Evolutionary conservation across 208 protist species (phyloP).

Genomic region (Crithidia mellificae): DNA sequence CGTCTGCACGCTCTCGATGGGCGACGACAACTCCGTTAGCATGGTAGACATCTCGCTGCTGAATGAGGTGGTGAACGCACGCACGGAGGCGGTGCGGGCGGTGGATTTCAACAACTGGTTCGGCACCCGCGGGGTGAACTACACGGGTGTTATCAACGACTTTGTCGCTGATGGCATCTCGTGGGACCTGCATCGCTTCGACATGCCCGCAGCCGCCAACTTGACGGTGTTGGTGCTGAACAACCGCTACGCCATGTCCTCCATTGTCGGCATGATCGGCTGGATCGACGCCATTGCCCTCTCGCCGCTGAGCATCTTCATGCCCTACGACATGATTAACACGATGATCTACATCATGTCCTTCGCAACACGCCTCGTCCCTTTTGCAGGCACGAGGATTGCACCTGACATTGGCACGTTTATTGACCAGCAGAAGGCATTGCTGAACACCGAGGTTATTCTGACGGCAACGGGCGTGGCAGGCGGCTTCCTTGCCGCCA

Average conservation of each 20-base stretch:
- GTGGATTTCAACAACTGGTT: slow-evolving; percentile 71
- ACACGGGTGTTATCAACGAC: slow-evolving; percentile 35
- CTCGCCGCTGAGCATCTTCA: slow-evolving; percentile 63
- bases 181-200: slow-evolving; percentile 54
- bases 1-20: slow-evolving; percentile 52
- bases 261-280: slow-evolving; percentile 50
- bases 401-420: slow-evolving; percentile 29
- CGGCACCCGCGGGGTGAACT: slow-evolving; percentile 35
- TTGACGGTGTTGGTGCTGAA: slow-evolving; percentile 56
- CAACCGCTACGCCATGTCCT: slow-evolving; percentile 48
- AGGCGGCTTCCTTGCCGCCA: slow-evolving; percentile 54
- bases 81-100: slow-evolving; percentile 12
- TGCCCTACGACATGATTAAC: slow-evolving; percentile 51
- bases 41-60: slow-evolving; percentile 64
- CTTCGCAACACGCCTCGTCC: slow-evolving; percentile 54
- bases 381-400: slow-evolving; percentile 32
- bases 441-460: slow-evolving; percentile 28
- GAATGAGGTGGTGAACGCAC: slow-evolving; percentile 47
- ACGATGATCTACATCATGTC: slow-evolving; percentile 49
- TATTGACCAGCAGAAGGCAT: slow-evolving; percentile 15
- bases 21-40: slow-evolving; percentile 33
- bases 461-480: slow-evolving; percentile 49
- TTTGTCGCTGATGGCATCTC: slow-evolving; percentile 25
- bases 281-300: slow-evolving; percentile 75
- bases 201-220: slow-evolving; percentile 28